A percentile compares a stretch with the other conserved stretches of the same genome.
Conservation (phyloP, 2,329 filamentous ascomycete species). For the Cordyceps cateniannulata region DNA sequence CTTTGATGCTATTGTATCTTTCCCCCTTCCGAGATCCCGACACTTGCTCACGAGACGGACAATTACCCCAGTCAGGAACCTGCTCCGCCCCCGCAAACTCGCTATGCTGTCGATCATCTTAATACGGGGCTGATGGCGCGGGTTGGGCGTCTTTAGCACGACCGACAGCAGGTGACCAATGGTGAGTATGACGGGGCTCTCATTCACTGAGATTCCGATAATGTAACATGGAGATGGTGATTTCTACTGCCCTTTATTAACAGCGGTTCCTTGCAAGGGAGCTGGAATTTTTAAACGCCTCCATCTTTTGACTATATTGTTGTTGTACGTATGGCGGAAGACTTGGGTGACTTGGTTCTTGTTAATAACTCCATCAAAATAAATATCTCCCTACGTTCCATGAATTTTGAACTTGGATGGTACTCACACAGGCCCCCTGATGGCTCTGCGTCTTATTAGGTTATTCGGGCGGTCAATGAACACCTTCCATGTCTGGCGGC, state of each 20-base stretch:
- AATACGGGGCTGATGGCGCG: neutral
- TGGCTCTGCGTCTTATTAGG: neutral
- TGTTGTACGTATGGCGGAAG: too few relatives aligned
- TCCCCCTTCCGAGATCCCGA: neutral
- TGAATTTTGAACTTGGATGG: neutral
- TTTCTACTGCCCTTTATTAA: too few relatives aligned
- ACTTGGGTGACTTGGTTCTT: too few relatives aligned
- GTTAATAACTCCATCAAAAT: too few relatives aligned
- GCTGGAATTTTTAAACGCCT: too few relatives aligned
- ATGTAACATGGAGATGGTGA: too few relatives aligned
- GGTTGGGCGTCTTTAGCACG: neutral
- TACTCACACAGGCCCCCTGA: neutral
- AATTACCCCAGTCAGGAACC: constrained; percentile 9
- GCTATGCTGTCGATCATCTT: constrained; percentile 1
- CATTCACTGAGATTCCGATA: too few relatives aligned
- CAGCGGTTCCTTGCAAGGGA: too few relatives aligned
- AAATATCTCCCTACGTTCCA: too few relatives aligned
- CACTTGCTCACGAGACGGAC: neutral
- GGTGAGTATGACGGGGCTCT: neutral
- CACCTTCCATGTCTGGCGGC: neutral
- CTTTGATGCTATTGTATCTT: neutral
- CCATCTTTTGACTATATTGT: too few relatives aligned
- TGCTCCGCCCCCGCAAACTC: constrained; percentile 1
- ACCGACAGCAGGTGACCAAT: neutral
- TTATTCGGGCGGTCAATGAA: neutral